phyloP scores from a whole-genome alignment of 768 basidiomycete species.

The Rubroboletus pulcherrimus region DNA sequence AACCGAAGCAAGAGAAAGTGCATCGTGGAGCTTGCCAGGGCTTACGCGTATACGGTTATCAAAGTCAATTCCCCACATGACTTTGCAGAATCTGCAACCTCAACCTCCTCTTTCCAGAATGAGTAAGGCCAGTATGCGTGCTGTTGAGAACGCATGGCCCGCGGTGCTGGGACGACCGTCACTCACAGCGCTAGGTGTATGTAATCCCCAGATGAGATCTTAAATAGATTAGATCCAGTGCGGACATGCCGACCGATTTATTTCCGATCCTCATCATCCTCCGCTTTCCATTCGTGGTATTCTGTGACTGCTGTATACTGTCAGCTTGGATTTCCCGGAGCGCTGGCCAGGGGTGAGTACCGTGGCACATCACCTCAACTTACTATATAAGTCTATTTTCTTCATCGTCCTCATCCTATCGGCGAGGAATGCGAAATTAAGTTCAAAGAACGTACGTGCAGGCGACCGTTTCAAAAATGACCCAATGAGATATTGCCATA shows the following conservation, averaged over 20 bases:
- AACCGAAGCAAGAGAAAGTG: conserved; percentile 2
- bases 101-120: not conserved
- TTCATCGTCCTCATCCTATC: conserved; percentile 6
- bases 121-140: not conserved
- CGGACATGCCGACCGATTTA: not conserved
- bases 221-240: not conserved
- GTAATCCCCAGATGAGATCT: not conserved
- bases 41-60: not conserved
- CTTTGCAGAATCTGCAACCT: not conserved
- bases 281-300: conserved; percentile 1
- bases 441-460: no score
- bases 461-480: no score
- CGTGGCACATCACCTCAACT: not conserved
- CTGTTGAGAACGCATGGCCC: not conserved
- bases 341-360: no score
- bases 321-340: no score
- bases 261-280: conserved; percentile 4
- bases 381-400: not conserved
- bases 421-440: no score
- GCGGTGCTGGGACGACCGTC: no score
- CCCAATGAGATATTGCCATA: not conserved
- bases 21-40: no score
- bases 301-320: not conserved
- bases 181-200: not conserved
- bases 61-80: not conserved